Conservation (phyloP, 352 stramenopile species). For the Saprolegnia diclina region DNA sequence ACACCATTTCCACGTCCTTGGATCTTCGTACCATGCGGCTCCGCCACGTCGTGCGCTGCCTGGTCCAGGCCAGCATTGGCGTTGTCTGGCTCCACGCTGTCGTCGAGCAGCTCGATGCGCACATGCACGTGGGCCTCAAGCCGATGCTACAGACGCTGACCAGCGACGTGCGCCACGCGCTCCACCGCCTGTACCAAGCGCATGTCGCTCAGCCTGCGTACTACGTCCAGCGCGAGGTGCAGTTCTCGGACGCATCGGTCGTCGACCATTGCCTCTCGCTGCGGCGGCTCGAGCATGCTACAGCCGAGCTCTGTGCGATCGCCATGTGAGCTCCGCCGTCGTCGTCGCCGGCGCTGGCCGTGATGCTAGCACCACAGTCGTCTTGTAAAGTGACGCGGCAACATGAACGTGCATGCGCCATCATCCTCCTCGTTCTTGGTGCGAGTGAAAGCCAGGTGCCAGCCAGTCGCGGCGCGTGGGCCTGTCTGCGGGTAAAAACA, state of each 20-base stretch:
- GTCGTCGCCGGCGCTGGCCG: too few species aligned
- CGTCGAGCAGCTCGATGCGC: background rate
- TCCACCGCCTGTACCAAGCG: too few species aligned
- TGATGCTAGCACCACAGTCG: too few species aligned
- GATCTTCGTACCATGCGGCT: background rate
- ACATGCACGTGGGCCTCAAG: background rate
- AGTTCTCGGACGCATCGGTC: background rate
- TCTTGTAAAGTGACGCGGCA: too few species aligned
- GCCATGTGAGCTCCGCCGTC: background rate
- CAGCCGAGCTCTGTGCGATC: background rate
- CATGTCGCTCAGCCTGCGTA: background rate
- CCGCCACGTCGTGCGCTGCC: background rate
- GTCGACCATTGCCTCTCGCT: conserved; percentile 7
- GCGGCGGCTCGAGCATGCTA: background rate
- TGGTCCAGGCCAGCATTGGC: background rate
- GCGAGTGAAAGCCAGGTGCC: too few species aligned
- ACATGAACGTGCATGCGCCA: too few species aligned
- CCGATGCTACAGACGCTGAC: background rate
- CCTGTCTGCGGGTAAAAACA: background rate
- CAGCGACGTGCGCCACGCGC: background rate
- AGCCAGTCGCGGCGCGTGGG: background rate
- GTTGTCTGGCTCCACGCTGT: background rate
- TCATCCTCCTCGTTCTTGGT: too few species aligned
- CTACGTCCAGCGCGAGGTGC: background rate
- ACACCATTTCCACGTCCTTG: background rate